phyloP scores from a whole-genome alignment of 129 eudicot genomes.

The Oenanthe sinensis region DNA sequence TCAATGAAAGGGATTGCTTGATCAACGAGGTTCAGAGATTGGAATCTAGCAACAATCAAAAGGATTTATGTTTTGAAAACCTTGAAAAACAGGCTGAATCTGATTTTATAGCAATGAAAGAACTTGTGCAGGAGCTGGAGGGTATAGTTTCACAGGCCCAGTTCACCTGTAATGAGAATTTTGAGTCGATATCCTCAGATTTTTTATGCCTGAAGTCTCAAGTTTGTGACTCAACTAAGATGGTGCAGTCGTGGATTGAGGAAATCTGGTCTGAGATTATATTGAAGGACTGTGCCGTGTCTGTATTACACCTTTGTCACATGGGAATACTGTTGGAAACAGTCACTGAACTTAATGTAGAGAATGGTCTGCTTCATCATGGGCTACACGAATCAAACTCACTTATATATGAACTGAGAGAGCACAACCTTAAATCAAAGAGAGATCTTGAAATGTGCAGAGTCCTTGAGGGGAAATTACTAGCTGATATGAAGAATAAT shows the following conservation, averaged over 20 bases:
- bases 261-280: constrained; percentile 81
- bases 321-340: constrained; percentile 71
- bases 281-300: constrained; percentile 62
- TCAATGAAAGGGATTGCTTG: constrained; percentile 34
- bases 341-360: constrained; percentile 59
- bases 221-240: constrained; percentile 31
- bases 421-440: constrained; percentile 48
- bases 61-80: constrained; percentile 21
- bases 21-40: constrained; percentile 31
- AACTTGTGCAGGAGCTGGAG: constrained; percentile 50
- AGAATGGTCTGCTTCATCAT: constrained; percentile 55
- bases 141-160: constrained; percentile 38
- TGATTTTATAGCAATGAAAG: constrained; percentile 36
- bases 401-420: constrained; percentile 39
- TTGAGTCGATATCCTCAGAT: constrained; percentile 34
- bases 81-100: constrained; percentile 33
- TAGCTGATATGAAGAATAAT: constrained; percentile 59
- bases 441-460: constrained; percentile 74
- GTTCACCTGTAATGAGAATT: constrained; percentile 29
- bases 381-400: constrained; percentile 64
- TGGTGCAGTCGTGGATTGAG: constrained; percentile 57
- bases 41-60: constrained; percentile 26
- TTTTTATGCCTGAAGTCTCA: constrained; percentile 43
- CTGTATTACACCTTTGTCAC: constrained; percentile 80
- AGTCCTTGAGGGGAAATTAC: constrained; percentile 50